Percentiles rank a stretch among this genome's conserved stretches.
Conservation (phyloP, 164 flowering plant genomes). For the Cinnamomum micranthum region DNA sequence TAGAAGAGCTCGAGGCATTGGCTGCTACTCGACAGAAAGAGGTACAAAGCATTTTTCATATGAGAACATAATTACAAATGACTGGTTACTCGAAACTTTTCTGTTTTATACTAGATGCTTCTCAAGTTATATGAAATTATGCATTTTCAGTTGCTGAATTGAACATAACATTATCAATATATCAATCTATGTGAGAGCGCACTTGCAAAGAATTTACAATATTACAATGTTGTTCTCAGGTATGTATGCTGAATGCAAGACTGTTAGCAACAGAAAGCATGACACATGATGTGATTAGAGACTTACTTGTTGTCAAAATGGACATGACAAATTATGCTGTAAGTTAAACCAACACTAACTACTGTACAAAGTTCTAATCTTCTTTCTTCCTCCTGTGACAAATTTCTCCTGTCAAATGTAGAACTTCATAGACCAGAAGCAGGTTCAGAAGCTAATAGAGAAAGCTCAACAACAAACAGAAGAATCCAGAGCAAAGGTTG, state of each 20-base stretch:
- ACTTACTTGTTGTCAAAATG: constrained; percentile 82
- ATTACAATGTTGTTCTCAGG: constrained; percentile 26
- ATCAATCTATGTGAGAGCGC: no score
- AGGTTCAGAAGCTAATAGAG: constrained; percentile 58
- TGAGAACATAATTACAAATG: neutral
- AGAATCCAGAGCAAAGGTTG: constrained; percentile 51
- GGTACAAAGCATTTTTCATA: constrained; percentile 29
- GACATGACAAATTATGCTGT: constrained; percentile 87
- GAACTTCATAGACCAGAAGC: constrained; percentile 65
- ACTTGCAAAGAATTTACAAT: neutral
- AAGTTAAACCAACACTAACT: constrained; percentile 25
- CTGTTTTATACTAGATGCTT: neutral
- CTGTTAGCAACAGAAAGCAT: constrained; percentile 87
- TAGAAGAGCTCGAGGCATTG: constrained; percentile 67
- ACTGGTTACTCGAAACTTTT: neutral
- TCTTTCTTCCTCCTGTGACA: neutral
- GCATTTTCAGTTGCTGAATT: neutral
- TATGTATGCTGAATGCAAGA: constrained; percentile 68
- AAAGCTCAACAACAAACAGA: constrained; percentile 54
- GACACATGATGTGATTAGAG: constrained; percentile 96
- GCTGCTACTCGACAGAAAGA: constrained; percentile 65
- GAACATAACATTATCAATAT: no score
- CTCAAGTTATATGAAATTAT: neutral
- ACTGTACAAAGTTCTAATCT: neutral
- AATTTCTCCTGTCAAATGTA: constrained; percentile 20